phyloP scores from a whole-genome alignment of 306 rosid genomes.

The Cicer bijugum region DNA sequence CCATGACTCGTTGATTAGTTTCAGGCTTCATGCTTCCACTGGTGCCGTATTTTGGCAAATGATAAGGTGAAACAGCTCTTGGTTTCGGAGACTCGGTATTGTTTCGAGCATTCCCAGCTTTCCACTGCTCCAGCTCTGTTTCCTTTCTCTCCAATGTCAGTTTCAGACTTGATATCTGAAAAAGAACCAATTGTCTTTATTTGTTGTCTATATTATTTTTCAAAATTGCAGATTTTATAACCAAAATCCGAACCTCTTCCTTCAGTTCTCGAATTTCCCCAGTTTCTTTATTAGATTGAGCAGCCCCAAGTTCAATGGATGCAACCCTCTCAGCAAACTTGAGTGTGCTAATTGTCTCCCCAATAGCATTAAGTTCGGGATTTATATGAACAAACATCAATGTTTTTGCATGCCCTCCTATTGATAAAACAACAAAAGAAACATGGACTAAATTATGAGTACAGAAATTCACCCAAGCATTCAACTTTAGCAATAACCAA shows the following conservation, averaged over 20 bases:
- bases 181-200: neutral
- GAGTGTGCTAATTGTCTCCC: constrained; percentile 97
- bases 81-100: constrained; percentile 62
- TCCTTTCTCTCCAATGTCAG: constrained; percentile 80
- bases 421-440: constrained; percentile 37
- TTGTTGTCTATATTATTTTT: constrained; percentile 7
- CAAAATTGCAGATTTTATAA: constrained; percentile 38
- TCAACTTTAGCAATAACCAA: neutral
- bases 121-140: constrained; percentile 73
- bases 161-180: constrained; percentile 77
- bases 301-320: constrained; percentile 93
- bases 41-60: constrained; percentile 63
- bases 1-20: constrained; percentile 53
- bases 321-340: constrained; percentile 98
- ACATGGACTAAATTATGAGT: neutral
- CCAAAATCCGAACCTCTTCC: constrained; percentile 69
- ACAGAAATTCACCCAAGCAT: constrained; percentile 18
- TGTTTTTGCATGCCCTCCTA: constrained; percentile 98
- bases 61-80: constrained; percentile 85
- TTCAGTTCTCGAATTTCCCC: constrained; percentile 87
- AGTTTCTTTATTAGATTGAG: constrained; percentile 86
- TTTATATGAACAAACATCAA: constrained; percentile 99
- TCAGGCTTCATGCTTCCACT: constrained; percentile 58
- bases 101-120: constrained; percentile 59
- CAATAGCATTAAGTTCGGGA: constrained; percentile 85